Evolutionary conservation across 345 rosid species (phyloP), one percentile per base, ranked within the genome.

Genomic region (Kandelia obovata): DNA sequence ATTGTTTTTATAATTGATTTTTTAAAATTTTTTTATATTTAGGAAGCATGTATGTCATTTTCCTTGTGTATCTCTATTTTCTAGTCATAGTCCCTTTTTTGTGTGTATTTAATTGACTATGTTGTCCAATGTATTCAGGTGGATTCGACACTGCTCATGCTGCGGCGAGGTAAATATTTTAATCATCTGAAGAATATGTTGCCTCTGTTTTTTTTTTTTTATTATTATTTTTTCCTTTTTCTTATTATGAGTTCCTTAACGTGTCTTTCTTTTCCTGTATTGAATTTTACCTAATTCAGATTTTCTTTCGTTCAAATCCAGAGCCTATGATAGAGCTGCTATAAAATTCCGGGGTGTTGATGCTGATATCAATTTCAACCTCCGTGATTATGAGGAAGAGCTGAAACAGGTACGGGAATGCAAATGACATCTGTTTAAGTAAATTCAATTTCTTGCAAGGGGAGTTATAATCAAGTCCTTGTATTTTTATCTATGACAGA

Each of bases 111-210:
- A 55, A 70, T 66, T 20, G 60, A 66, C 15, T 25, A 35, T 69
- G 39, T 63, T 74, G 59, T 66, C 73, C 76, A 64, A 39, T 65
- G 73, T 58, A 11, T 69, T 32, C 75, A 93, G 98, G 98, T 76
- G 98, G 98, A 69, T 94, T 94, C 78, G 98, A 94, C 74, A 94
- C 98, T 68, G 98, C 98, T 74, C 96, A 88, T 74, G 87, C 95
- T 67, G 98, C 98, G 7, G 98, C 97, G n/a, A 91, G 98, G 98
- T 91, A 75, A 58, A 26, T 30, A 31, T 37, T 25, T 6, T 28
- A 52, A 4, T 68, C 59, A 30, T 53, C 4, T 58, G 21, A 34
- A 67, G 49, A 34, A 59, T 37, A 39, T 56, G 10, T 58, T 53
- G 16, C 0, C 32, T n/a, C 32, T 31, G 4, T 1, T 46, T 17